Conservation (phyloP, 2,329 filamentous ascomycete species). For the Malbranchea cinnamomea region DNA sequence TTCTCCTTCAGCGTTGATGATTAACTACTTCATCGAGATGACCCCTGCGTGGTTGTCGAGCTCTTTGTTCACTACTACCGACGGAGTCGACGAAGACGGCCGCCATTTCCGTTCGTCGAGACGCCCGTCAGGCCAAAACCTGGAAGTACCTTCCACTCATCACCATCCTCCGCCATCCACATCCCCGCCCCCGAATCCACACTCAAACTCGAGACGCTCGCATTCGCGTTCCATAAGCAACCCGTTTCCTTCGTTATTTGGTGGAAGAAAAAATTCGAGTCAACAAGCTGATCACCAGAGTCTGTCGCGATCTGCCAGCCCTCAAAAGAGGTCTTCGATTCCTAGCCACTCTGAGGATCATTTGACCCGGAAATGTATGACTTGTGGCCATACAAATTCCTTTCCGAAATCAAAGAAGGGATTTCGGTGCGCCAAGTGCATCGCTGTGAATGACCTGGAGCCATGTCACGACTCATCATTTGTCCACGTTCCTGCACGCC, state of each 20-base stretch:
- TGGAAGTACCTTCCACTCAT: too few relatives aligned
- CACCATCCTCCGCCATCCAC: constrained; percentile 11
- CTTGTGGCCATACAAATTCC: constrained; percentile 64
- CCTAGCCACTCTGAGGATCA: constrained; percentile 35
- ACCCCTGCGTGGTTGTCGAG: too few relatives aligned
- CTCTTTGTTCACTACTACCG: too few relatives aligned
- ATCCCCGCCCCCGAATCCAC: constrained; percentile 12
- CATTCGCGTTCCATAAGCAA: constrained; percentile 63
- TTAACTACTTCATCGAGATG: too few relatives aligned
- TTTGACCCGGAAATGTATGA: constrained; percentile 64
- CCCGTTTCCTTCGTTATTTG: constrained; percentile 60
- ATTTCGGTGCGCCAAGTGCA: constrained; percentile 71
- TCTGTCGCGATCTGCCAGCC: constrained; percentile 13
- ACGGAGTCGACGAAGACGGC: too few relatives aligned
- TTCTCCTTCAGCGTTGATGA: too few relatives aligned
- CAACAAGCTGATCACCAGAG: constrained; percentile 29
- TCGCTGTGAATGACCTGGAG: constrained; percentile 69
- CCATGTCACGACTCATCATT: constrained; percentile 20
- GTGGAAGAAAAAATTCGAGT: constrained; percentile 37
- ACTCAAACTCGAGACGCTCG: too few relatives aligned
- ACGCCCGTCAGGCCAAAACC: too few relatives aligned
- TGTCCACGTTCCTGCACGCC: constrained; percentile 3
- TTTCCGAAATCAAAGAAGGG: constrained; percentile 61
- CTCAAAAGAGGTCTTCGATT: not conserved
- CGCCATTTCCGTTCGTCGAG: too few relatives aligned